phyloP scores from a whole-genome alignment of 1,284 basidiomycete species.

The Malassezia sp. region DNA sequence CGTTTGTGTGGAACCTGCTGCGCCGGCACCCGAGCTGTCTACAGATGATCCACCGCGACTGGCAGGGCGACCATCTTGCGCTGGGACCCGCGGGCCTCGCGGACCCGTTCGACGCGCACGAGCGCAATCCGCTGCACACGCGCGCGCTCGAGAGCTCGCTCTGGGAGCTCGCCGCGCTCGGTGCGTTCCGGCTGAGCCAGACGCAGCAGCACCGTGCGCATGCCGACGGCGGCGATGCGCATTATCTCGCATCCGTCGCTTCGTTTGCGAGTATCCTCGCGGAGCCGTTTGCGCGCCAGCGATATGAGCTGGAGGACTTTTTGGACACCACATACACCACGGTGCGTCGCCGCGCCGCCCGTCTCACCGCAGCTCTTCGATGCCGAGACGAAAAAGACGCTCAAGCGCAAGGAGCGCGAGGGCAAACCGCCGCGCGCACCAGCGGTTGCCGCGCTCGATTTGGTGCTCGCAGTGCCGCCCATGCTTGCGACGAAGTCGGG shows the following conservation, averaged over 20 bases:
- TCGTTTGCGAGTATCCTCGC: slow-evolving; percentile 74
- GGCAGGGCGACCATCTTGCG: slow-evolving; percentile 34
- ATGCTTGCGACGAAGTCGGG: slow-evolving; percentile 8
- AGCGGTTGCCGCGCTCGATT: slow-evolving; percentile 8
- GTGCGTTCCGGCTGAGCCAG: slow-evolving; percentile 21
- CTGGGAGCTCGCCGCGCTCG: slow-evolving; percentile 78
- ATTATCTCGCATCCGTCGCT: slow-evolving; percentile 74
- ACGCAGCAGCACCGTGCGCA: slow-evolving; percentile 7
- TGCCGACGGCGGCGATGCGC: slow-evolving; percentile 49
- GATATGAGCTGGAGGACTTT: slow-evolving; percentile 87
- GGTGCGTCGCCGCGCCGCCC: too few relatives aligned
- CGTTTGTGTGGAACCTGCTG: slow-evolving; percentile 88
- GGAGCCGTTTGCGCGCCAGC: slow-evolving; percentile 83
- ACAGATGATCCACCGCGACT: slow-evolving; percentile 67
- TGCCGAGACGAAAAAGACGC: slow-evolving; percentile 66
- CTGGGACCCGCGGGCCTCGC: slow-evolving; percentile 27
- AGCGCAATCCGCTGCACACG: slow-evolving; percentile 65
- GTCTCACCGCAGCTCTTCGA: too few relatives aligned
- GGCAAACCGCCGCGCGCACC: slow-evolving; percentile 10
- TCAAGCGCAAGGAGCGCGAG: slow-evolving; percentile 44
- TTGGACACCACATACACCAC: slow-evolving; percentile 88
- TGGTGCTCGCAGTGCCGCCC: slow-evolving; percentile 9
- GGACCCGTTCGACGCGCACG: slow-evolving; percentile 54
- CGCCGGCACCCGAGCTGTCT: slow-evolving; percentile 84
- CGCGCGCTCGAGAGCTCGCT: slow-evolving; percentile 72